Conservation (phyloP, 805 yeast genomes). For the Yarrowia deformans region DNA sequence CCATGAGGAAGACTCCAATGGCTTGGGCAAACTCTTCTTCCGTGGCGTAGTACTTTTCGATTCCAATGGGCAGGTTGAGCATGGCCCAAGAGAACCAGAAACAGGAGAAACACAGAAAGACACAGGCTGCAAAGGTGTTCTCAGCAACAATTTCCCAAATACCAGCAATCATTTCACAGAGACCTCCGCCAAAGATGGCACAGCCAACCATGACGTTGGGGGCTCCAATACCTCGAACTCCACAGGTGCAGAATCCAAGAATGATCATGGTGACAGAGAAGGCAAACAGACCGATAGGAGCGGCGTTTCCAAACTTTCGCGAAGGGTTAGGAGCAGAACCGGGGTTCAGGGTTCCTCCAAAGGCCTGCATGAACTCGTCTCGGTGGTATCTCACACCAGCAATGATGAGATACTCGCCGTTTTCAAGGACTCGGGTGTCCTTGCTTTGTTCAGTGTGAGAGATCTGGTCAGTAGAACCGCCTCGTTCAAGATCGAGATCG, state of each 20-base stretch:
- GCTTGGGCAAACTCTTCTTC: constrained; percentile 52
- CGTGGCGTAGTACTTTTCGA: constrained; percentile 54
- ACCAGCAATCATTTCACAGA: constrained; percentile 65
- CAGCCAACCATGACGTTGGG: constrained; percentile 65
- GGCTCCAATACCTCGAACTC: constrained; percentile 62
- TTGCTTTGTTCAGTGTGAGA: neutral
- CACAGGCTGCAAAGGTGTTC: constrained; percentile 68
- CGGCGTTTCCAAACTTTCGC: constrained; percentile 66
- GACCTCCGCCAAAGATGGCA: constrained; percentile 68
- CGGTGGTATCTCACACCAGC: constrained; percentile 70
- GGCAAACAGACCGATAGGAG: constrained; percentile 65
- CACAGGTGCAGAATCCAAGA: constrained; percentile 59
- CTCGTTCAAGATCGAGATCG: constrained; percentile 6
- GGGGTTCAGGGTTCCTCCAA: constrained; percentile 46
- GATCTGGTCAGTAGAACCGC: neutral
- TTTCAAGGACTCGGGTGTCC: constrained; percentile 49
- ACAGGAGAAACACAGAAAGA: constrained; percentile 57
- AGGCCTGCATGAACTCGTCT: constrained; percentile 67
- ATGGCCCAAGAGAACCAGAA: constrained; percentile 73
- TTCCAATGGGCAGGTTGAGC: constrained; percentile 60
- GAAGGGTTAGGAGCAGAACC: constrained; percentile 48
- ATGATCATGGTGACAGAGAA: constrained; percentile 69
- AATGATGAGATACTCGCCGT: constrained; percentile 67
- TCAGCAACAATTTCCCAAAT: constrained; percentile 70
- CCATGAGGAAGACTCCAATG: constrained; percentile 64